A percentile compares a stretch with the other conserved stretches of the same genome.
These are phyloP conservation scores for Aspergillus arachidicola DNA, from an alignment of 2,329 filamentous ascomycete species.

Conservation along the genomic window DNA sequence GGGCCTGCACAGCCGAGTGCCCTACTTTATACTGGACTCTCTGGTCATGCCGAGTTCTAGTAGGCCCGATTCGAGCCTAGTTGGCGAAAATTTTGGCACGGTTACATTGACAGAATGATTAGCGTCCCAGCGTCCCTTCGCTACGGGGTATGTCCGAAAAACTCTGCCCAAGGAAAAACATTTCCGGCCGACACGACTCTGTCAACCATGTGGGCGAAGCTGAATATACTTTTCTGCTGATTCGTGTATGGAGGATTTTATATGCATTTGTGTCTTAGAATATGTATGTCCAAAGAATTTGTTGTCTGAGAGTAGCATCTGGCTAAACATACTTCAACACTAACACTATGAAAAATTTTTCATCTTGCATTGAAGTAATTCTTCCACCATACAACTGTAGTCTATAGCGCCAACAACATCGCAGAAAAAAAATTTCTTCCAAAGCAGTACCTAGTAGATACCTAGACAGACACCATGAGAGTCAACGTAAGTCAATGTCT, in stretches of 20 bases:
- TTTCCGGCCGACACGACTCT: background rate
- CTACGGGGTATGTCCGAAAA: background rate
- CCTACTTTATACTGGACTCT: background rate
- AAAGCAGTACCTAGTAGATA: background rate
- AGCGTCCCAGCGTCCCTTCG: too few relatives aligned
- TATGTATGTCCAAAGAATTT: too few relatives aligned
- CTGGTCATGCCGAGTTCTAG: background rate
- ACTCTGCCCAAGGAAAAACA: background rate
- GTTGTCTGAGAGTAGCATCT: background rate
- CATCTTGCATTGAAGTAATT: background rate
- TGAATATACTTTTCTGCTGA: background rate
- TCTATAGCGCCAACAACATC: background rate
- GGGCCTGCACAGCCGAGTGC: conserved; percentile 5
- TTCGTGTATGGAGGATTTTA: background rate
- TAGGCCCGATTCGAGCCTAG: background rate
- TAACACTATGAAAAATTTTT: background rate
- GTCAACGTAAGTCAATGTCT: background rate
- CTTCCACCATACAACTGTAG: background rate
- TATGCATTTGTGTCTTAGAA: background rate
- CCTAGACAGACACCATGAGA: background rate
- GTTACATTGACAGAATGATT: background rate
- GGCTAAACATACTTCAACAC: background rate
- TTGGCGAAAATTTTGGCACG: background rate
- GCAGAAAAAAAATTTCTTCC: background rate
- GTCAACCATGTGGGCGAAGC: conserved; percentile 1